Evolutionary conservation across 805 yeast species (phyloP).

Genomic region (Candida multigemmis): DNA sequence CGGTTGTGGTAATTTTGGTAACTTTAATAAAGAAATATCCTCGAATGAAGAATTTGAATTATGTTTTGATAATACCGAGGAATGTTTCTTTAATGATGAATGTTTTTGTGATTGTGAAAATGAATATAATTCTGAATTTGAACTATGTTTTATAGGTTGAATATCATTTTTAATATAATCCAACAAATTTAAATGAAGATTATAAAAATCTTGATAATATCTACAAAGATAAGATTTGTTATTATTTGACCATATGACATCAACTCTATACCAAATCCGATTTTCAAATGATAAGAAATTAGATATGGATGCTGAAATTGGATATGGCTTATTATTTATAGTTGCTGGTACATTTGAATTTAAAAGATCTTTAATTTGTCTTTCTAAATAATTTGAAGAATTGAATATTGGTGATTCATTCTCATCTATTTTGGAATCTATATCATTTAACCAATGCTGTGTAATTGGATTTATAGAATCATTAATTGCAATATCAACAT

Average conservation of each 20-base stretch:
- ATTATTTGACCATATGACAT: constrained; percentile 10
- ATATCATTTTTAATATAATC: constrained; percentile 2
- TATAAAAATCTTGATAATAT: constrained; percentile 27
- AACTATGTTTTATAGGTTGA: too few relatives aligned
- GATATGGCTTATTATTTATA: constrained; percentile 12
- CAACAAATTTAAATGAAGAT: constrained; percentile 15
- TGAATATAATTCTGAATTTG: too few relatives aligned
- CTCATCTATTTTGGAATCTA: too few relatives aligned
- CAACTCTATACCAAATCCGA: constrained; percentile 27
- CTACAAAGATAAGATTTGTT: constrained; percentile 16
- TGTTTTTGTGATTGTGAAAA: too few relatives aligned
- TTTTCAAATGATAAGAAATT: constrained; percentile 16
- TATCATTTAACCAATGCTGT: constrained; percentile 18
- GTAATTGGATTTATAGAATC: constrained; percentile 30
- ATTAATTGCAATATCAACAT: constrained; percentile 37
- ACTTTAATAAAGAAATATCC: constrained; percentile 4
- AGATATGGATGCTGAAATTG: constrained; percentile 10
- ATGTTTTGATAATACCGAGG: too few relatives aligned
- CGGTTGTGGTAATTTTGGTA: constrained; percentile 25
- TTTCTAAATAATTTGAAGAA: constrained; percentile 11
- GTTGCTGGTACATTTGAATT: constrained; percentile 12
- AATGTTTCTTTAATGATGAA: too few relatives aligned
- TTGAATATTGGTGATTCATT: neutral
- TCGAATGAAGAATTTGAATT: too few relatives aligned
- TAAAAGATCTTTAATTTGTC: constrained; percentile 13